Evolutionary conservation across 2,329 filamentous ascomycete genomes (phyloP).

Genomic region (Cladophialophora chaetospira): DNA sequence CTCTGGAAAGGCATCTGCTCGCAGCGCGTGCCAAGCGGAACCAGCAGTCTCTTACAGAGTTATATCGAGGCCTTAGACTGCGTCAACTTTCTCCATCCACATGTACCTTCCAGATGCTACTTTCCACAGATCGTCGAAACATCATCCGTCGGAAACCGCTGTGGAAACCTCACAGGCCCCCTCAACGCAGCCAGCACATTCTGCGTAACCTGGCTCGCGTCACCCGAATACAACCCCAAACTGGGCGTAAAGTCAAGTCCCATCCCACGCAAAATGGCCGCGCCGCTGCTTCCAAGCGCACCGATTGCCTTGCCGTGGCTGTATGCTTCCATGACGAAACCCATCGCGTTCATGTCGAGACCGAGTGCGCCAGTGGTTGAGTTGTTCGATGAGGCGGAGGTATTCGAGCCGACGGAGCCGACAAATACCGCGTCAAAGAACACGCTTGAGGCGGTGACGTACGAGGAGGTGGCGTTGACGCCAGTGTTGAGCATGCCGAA

Average conservation of each 20-base stretch:
- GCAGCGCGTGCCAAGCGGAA: no score
- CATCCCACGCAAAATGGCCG: neutral
- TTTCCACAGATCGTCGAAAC: neutral
- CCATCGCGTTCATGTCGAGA: neutral
- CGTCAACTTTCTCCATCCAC: no score
- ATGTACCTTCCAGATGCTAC: no score
- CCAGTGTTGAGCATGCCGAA: conserved; percentile 25
- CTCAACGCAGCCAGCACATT: conserved; percentile 18
- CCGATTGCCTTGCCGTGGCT: conserved; percentile 29
- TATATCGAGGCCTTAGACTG: no score
- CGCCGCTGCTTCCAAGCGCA: conserved; percentile 21
- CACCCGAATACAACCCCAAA: conserved; percentile 15
- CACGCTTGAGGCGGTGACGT: conserved; percentile 26
- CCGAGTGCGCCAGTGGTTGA: neutral
- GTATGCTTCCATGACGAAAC: conserved; percentile 29
- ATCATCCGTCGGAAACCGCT: conserved; percentile 20
- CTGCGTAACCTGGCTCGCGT: conserved; percentile 5
- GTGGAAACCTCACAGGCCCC: conserved; percentile 19
- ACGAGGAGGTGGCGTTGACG: conserved; percentile 25
- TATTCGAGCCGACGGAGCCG: no score
- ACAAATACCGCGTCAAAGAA: conserved; percentile 34
- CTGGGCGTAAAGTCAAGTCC: neutral
- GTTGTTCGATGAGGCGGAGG: neutral
- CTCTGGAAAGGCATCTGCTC: no score
- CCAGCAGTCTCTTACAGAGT: no score